Percentiles rank a stretch among this genome's conserved stretches.
Conservation (phyloP, 805 yeast genomes). For the Starmerella sp. region DNA sequence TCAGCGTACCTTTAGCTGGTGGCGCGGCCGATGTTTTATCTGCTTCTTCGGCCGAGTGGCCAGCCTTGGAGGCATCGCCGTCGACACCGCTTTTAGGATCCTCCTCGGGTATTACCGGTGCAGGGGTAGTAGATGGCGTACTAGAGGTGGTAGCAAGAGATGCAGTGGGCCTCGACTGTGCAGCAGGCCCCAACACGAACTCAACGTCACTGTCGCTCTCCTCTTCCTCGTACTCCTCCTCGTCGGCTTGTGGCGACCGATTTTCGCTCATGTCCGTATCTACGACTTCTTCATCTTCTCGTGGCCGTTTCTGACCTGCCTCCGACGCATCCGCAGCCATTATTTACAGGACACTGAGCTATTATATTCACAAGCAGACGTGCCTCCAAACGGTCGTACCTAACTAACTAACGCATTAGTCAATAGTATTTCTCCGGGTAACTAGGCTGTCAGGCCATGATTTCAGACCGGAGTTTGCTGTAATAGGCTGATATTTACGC, state of each 20-base stretch:
- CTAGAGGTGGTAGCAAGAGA: conserved; percentile 1
- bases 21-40: conserved; percentile 12
- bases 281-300: conserved; percentile 7
- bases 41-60: not conserved
- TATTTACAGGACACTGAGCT: not conserved
- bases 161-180: conserved; percentile 1
- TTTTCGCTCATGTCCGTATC: conserved; percentile 30
- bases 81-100: not conserved
- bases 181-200: conserved; percentile 49
- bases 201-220: conserved; percentile 57
- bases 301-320: conserved; percentile 4
- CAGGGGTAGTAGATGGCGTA: not conserved
- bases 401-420: too few relatives aligned
- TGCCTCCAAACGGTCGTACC: too few relatives aligned
- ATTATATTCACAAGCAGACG: not conserved
- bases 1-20: conserved; percentile 32
- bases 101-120: not conserved
- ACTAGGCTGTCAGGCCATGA: too few relatives aligned
- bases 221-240: conserved; percentile 4
- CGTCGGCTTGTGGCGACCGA: conserved; percentile 28
- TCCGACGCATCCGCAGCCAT: not conserved
- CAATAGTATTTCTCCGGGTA: too few relatives aligned
- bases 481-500: not conserved
- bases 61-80: not conserved
- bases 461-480: too few relatives aligned